Base-by-base conservation (phyloP, 805 yeast genomes). In the Danielozyma ontarioensis region DNA sequence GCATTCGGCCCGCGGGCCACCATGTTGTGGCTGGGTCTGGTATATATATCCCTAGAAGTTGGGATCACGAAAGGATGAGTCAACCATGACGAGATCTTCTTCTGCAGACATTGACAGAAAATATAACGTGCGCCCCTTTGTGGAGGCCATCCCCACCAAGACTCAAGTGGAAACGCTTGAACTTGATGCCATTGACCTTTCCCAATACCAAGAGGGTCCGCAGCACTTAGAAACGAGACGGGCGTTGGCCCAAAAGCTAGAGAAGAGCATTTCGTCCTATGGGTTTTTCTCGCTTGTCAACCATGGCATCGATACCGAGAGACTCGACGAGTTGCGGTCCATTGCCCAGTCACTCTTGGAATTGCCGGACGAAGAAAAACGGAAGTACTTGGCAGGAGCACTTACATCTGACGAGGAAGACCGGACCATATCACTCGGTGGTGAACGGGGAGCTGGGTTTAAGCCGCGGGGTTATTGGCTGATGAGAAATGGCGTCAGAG, bases 401-500 rank as follows among this genome's bases (percentile, higher is more conserved):
- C 49, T 42, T 40, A 51, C 51, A 25, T 46, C 58, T 5, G 59
- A 55, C 32, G 35, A 42, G 3, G 59, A 54, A 38, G 58, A 54
- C 26, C 37, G 59, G 18, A 17, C 44, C 2, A 42, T 32, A 10
- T 50, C 55, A 2, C 40, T 60, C 10, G 76, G 77, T 0, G 71
- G 70, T 5, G 72, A 70, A 39, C 50, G 74, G 14, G 75, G 73
- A 5, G 51, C 52, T 24, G 76, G 76, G 0, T 71, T 53, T 50
- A 71, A 71, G 41, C 76, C 76, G 3, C 55, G 54, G 27, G 70
- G 71, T 15, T 69, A 69, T 41, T 71, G 76, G 77, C 53, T 59
- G 3, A 64, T 68, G 52, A 58, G 64, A 13, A 60, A 68, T 37
- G 66, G 66, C 1, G 61, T 62, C 5, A 47, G 63, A 12, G 76